These are phyloP conservation scores for Diddensiella transvaalensis DNA, from an alignment of 805 yeast species.

Conservation along the genomic window DNA sequence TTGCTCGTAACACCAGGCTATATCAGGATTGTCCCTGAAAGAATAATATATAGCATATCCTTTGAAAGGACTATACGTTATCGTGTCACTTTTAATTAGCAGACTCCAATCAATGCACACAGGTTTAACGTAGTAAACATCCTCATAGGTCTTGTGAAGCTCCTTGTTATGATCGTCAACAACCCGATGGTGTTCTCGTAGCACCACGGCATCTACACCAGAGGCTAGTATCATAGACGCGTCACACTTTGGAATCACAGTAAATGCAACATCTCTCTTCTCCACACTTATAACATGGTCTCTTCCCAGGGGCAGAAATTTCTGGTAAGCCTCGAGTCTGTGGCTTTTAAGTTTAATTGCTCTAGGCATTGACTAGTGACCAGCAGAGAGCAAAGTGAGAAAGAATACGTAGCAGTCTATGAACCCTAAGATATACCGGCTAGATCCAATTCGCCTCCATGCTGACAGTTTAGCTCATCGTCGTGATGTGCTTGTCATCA, in stretches of 20 bases:
- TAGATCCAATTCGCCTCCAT: too few relatives aligned
- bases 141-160: conserved; percentile 1
- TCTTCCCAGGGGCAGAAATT: neutral
- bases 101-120: conserved; percentile 1
- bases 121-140: neutral
- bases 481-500: neutral
- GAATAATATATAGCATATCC: conserved; percentile 10
- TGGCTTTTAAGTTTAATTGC: neutral
- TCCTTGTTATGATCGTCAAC: conserved; percentile 1
- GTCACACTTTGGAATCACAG: neutral
- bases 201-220: neutral
- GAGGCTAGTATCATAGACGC: neutral
- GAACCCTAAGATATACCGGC: too few relatives aligned
- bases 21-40: neutral
- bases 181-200: neutral
- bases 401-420: too few relatives aligned
- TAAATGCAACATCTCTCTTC: neutral
- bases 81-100: neutral
- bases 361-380: neutral
- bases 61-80: conserved; percentile 8
- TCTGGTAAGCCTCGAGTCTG: neutral
- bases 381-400: too few relatives aligned
- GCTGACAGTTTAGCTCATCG: neutral
- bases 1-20: conserved; percentile 8
- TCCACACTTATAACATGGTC: neutral